These are phyloP conservation scores for Mortierella sp. DNA, from an alignment of 371 early-diverging fungal species.

Conservation along the genomic window DNA sequence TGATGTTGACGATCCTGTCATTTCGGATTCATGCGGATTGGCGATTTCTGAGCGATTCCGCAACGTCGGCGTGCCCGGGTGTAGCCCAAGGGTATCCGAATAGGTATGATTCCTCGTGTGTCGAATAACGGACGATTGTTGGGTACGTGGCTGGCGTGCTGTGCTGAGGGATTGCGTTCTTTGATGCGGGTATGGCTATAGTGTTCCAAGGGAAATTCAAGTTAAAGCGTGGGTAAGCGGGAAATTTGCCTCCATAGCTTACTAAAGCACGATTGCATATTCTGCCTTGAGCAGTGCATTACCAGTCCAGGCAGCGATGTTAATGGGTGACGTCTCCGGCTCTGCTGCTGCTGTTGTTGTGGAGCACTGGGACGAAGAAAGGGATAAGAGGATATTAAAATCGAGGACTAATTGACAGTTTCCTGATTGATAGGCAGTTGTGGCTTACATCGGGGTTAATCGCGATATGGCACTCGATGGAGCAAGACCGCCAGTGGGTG, in stretches of 20 bases:
- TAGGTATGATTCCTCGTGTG: slow-evolving; percentile 42
- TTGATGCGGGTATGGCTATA: slow-evolving; percentile 49
- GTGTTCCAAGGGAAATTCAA: neutral
- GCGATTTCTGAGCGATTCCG: slow-evolving; percentile 16
- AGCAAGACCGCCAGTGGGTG: neutral
- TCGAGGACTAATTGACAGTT: neutral
- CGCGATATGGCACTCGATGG: neutral
- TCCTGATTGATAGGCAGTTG: neutral
- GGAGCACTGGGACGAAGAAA: neutral
- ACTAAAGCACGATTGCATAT: neutral
- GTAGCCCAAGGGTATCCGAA: slow-evolving; percentile 14
- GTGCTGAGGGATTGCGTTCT: slow-evolving; percentile 38
- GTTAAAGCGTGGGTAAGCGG: neutral
- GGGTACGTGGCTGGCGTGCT: slow-evolving; percentile 26
- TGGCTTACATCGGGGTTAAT: neutral
- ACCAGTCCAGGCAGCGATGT: slow-evolving; percentile 33
- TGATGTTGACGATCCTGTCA: neutral
- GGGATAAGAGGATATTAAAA: neutral
- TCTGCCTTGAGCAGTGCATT: neutral
- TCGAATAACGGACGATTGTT: slow-evolving; percentile 44
- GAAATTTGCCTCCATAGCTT: neutral
- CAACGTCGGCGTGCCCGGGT: neutral
- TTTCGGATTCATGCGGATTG: slow-evolving; percentile 4
- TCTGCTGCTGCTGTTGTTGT: slow-evolving; percentile 13
- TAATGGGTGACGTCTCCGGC: slow-evolving; percentile 29